Evolutionary conservation across 345 rosid species (phyloP), one percentile per base, ranked within the genome.

Genomic region (Linum tenue): DNA sequence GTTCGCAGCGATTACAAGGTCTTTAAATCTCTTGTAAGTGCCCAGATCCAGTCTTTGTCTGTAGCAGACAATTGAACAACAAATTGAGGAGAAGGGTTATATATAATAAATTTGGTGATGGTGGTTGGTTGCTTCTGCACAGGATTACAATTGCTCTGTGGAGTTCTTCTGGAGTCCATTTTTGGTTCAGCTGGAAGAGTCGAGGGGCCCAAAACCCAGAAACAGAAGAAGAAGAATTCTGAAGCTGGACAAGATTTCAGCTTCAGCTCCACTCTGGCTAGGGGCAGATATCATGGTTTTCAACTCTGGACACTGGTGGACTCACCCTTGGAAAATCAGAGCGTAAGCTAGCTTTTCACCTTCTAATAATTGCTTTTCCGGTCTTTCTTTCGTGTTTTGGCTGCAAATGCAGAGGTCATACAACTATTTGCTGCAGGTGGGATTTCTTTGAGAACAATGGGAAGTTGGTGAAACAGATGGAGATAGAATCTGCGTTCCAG

Each of bases 281-380:
- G 83, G 81, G 10, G 84, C 82, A 7, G 70, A 77, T 71, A 58
- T 79, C 22, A 77, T 80, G 89, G 73, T 84, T 37, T 82, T 84
- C 75, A 77, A 82, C 75, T 78, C 79, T 1, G 84, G 81, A 7
- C 86, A 82, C 71, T 82, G 86, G 85, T 82, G 90, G 85, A 39
- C 67, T 38, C 85, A 67, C 17, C 37, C 31, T 0, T 68, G 72
- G 50, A 65, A 63, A 51, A 0, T 57, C 59, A 75, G 60, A 68
- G 66, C 67, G 79, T 81, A 70, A 67, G 77, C 63, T 11, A 61
- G 15, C 17, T 1, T 44, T 44, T 9, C 12, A 5, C 10, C 10
- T 11, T 7, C 10, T 43, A 7, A 43, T 43, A 11, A 43, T 43
- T 43, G 50, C 50, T 5, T 43, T 3, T 43, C 50, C 50, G 6